phyloP scores from a whole-genome alignment of 352 stramenopile species.

The Hyaloperonospora arabidopsidis region DNA sequence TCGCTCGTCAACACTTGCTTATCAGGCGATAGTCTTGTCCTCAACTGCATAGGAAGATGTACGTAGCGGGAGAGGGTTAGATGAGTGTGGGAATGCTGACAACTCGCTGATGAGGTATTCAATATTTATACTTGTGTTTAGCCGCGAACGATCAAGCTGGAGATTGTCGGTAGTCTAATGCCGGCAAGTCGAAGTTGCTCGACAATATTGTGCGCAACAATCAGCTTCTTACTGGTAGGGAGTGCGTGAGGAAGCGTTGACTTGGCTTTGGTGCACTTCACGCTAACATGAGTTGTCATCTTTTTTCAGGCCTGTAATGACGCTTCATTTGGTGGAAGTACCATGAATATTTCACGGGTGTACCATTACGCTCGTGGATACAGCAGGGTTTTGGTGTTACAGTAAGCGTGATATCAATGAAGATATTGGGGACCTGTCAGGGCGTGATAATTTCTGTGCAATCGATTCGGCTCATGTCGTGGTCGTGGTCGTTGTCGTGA shows the following conservation, averaged over 20 bases:
- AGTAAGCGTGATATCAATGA: conserved; percentile 79
- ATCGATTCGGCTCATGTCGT: conserved; percentile 78
- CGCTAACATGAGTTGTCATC: too few relatives aligned
- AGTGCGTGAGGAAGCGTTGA: conserved; percentile 36
- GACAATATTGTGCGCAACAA: too few relatives aligned
- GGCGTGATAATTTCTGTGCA: conserved; percentile 69
- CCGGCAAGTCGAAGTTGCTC: too few relatives aligned
- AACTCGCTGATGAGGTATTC: too few relatives aligned
- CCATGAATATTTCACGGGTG: conserved; percentile 67
- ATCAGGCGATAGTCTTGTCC: too few relatives aligned
- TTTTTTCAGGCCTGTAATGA: conserved; percentile 69
- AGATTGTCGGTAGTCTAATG: too few relatives aligned
- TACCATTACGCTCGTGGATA: conserved; percentile 77
- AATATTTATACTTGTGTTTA: too few relatives aligned
- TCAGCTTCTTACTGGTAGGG: conserved; percentile 67
- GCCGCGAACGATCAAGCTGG: too few relatives aligned
- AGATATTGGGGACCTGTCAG: conserved; percentile 79
- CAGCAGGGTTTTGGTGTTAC: conserved; percentile 70
- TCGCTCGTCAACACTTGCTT: too few relatives aligned
- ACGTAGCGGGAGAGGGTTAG: too few relatives aligned
- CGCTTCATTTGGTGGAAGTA: conserved; percentile 74
- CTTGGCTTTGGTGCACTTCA: background rate
- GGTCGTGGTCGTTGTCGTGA: conserved; percentile 72
- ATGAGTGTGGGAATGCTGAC: too few relatives aligned
- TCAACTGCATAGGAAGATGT: too few relatives aligned